Evolutionary conservation across 345 rosid genomes (phyloP), one percentile per base, ranked within the genome.

Genomic region (Hibiscus trionum): DNA sequence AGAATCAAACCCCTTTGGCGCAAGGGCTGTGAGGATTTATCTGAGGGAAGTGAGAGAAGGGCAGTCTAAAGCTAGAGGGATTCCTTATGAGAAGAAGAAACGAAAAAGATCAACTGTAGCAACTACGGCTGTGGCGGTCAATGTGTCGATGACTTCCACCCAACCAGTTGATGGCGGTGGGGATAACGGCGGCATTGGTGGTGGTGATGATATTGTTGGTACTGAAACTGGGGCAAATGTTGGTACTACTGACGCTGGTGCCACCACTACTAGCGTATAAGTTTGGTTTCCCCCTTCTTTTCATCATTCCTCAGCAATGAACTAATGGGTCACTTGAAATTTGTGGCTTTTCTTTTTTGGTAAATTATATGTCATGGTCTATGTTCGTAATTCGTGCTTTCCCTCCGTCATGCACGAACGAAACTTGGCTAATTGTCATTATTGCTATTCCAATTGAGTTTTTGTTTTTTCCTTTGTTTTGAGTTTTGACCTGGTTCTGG

Each of bases 21-120:
- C 91, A 44, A 83, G n/a, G 60, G 89, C 93, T 16, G 91, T 88
- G 14, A 78, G 93, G 86, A 87, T 86, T 75, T 88, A 86, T 66
- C 62, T 88, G 66, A 80, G 87, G 81, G 91, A 88, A 56, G 89
- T 88, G 7, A 82, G 87, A 69, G 93, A 88, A 75, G 73, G 79
- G 44, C 93, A 88, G 68, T 91, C 91, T 8, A 88, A 88, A 75
- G 93, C 93, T 15, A 83, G 93, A 68, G 93, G 84, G 76, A 82
- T 88, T 47, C 91, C 91, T 5, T 87, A 82, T 11, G 91, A 85
- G 84, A 88, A 88, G 78, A 88, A 88, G 88, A 88, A 88, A 72
- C 85, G 93, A 61, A 88, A 88, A 82, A 82, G 91, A 66, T 65
- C 76, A 0, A 37, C 82, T 11, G 70, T 72, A 35, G 55, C 77